phyloP scores from a whole-genome alignment of 2,329 filamentous ascomycete genomes.

The Alternaria viburni region DNA sequence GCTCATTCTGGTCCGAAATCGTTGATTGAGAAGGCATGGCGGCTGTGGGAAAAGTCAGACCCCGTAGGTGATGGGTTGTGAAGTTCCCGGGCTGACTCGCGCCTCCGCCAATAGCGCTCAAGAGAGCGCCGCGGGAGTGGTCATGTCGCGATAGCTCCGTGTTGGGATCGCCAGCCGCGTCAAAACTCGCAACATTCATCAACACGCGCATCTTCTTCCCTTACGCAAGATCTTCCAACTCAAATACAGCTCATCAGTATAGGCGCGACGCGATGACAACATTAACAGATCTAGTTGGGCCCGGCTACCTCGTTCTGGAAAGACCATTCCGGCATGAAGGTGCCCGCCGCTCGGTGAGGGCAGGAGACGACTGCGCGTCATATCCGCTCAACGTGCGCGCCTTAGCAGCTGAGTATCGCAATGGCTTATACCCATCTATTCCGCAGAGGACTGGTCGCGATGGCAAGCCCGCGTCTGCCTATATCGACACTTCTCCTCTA shows the following conservation, averaged over 20 bases:
- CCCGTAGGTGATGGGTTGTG: neutral
- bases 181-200: neutral
- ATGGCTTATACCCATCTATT: neutral
- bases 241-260: neutral
- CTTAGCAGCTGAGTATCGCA: neutral
- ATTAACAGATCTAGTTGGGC: too few species aligned
- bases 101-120: neutral
- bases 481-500: too few species aligned
- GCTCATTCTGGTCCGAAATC: neutral
- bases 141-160: neutral
- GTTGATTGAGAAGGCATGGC: neutral
- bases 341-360: neutral
- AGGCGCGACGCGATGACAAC: neutral
- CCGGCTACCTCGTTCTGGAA: accelerated
- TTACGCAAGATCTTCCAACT: neutral
- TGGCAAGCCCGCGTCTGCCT: too few species aligned
- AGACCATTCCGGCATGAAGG: accelerated
- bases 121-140: neutral
- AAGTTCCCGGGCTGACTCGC: neutral
- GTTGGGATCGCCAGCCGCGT: neutral
- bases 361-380: neutral
- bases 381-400: neutral
- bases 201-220: neutral
- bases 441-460: too few species aligned
- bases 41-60: neutral